Conservation (phyloP, 345 rosid genomes). For the Eutrema yunnanense region DNA sequence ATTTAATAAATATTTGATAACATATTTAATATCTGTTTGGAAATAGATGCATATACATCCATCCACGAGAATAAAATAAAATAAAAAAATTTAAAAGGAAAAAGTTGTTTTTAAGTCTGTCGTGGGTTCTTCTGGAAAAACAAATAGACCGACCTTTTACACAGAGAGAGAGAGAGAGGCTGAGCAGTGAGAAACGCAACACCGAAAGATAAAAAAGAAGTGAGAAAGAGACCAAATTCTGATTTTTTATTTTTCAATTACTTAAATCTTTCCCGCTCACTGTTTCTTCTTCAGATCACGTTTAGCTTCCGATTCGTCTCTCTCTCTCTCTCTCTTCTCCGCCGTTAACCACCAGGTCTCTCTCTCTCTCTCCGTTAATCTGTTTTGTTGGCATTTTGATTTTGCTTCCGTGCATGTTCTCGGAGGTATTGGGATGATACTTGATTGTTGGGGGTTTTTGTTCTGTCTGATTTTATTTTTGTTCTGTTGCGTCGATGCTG, state of each 20-base stretch:
- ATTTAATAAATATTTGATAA: too few species aligned
- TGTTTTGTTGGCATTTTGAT: neutral
- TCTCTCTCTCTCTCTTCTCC: conserved; percentile 25
- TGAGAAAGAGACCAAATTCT: conserved; percentile 12
- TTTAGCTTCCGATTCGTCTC: conserved; percentile 7
- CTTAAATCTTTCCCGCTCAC: conserved; percentile 37
- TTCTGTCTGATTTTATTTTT: neutral
- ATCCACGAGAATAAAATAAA: neutral
- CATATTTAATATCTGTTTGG: too few species aligned
- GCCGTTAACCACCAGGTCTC: conserved; percentile 37
- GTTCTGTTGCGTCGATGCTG: neutral
- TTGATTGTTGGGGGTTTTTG: neutral
- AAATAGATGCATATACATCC: neutral
- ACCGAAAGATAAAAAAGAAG: neutral
- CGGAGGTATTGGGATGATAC: neutral
- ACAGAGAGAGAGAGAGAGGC: conserved; percentile 5
- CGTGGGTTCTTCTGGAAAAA: conserved; percentile 1
- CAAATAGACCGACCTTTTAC: neutral
- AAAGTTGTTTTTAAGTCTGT: neutral
- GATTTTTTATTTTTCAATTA: neutral
- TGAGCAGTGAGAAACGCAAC: neutral
- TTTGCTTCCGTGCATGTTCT: neutral
- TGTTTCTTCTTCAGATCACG: neutral
- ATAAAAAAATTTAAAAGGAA: neutral
- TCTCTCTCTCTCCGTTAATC: neutral